Evolutionary conservation across 164 flowering plant species (phyloP), one percentile per base, ranked within the genome.

Genomic region (Liriodendron chinense): DNA sequence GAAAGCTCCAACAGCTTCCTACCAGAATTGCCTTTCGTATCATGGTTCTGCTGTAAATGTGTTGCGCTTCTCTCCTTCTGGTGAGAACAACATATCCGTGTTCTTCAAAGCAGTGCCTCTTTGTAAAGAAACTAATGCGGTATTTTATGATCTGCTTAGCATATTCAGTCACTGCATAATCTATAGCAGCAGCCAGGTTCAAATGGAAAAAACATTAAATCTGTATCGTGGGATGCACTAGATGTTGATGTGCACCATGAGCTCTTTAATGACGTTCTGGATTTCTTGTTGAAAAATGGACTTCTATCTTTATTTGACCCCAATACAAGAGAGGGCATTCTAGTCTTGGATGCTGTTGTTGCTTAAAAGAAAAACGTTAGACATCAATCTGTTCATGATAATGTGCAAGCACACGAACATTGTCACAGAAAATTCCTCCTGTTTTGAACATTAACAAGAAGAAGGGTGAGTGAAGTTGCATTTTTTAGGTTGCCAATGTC

Each of bases 51-150:
- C 99, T 67, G 92, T 96, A 2, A 96, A 96, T 82, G 82, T 76
- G 53, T 74, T 96, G 72, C 98, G 99, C 16, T 96, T 96, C 84
- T 91, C 99, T 69, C 97, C 97, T 72, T 89, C 90, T 20, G 99
- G 99, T 92, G 81, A 83, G 82, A 34, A 62, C 63, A 34, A 53
- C 50, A 62, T 67, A 22, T 67, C 6, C 56, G 6, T 56, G 63
- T 56, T 53, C 20, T 34, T 21, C 20, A 21, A 10, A 34, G 43
- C 43, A 34, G 43, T 34, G 43, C 43, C 59, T 16, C 2, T 53
- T 53, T 53, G 59, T 53, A 7, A 34, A 53, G 59, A 53, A 13
- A 53, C 13, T 53, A 53, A 53, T 53, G 18, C 1, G 59, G 59
- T 14, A 16, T 53, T 53, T 12, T 53, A 8, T 53, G 18, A 12